Evolutionary conservation across 768 basidiomycete genomes (phyloP), one percentile per base, ranked within the genome.

Genomic region (Naganishia antarctica): DNA sequence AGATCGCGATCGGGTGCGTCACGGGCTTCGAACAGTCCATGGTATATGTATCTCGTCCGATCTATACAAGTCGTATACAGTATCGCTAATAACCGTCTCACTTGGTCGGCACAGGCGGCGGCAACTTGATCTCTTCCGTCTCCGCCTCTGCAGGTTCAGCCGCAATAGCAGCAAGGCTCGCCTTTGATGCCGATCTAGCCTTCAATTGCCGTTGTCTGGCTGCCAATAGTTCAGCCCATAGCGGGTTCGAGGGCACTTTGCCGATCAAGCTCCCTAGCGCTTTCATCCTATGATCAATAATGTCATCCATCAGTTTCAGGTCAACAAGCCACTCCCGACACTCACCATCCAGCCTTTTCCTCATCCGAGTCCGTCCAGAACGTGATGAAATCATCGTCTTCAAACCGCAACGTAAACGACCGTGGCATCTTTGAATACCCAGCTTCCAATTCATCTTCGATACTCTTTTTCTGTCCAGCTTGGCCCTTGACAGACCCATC

Each of bases 331-430:
- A 26, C 12, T 43, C 12, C 15, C 7, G 18, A 31, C 28, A 58
- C 76, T 68, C 43, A 93, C 94, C 94, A 98, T 80, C 81, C 83
- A 25, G 80, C 78, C 76, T 97, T 98, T 75, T 91, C 90, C 61
- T 87, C 86, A 63, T 91, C 88, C 13, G 85, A 87, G 76, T 97
- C 94, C 32, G 93, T 90, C 70, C 87, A 92, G 81, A 97, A 98
- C 12, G 84, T 76, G 65, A 98, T 94, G 63, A 87, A 84, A 25
- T 75, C 70, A 34, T 67, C 63, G 51, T 65, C 60, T 49, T 68
- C 60, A 78, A 98, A 97, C 12, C 87, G 77, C 43, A 98, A 78
- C 50, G 87, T 82, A 84, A 97, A 76, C 5, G 87, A 90, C 60
- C 88, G 84, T 1, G 74, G 73, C 65, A 74, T 64, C 5, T 47